phyloP scores from a whole-genome alignment of 805 yeast genomes.

The Saturnispora bothae region DNA sequence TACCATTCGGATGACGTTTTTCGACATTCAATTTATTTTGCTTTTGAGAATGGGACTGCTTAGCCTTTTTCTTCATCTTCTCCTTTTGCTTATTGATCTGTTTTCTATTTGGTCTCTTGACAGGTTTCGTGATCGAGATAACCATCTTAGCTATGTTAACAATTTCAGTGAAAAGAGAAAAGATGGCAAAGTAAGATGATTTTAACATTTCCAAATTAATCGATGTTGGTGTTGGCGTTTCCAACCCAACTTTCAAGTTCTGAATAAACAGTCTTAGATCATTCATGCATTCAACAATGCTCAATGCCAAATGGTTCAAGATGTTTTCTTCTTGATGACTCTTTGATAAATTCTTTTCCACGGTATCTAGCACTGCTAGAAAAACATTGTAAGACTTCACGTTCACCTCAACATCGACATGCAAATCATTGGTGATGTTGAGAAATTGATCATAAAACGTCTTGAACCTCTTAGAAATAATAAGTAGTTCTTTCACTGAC shows the following conservation, averaged over 20 bases:
- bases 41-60: too few species aligned
- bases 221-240: not conserved
- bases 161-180: constrained; percentile 23
- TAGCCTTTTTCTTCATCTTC: not conserved
- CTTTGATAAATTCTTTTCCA: constrained; percentile 13
- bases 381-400: constrained; percentile 14
- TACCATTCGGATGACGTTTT: too few species aligned
- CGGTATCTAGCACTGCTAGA: constrained; percentile 14
- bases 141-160: constrained; percentile 18
- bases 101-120: not conserved
- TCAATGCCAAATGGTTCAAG: constrained; percentile 13
- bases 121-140: constrained; percentile 14
- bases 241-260: constrained; percentile 11
- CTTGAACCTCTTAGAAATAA: constrained; percentile 17
- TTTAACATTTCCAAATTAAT: constrained; percentile 15
- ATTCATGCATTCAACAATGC: constrained; percentile 15
- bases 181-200: constrained; percentile 20
- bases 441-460: constrained; percentile 17
- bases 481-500: constrained; percentile 12
- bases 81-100: not conserved
- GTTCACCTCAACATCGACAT: constrained; percentile 11
- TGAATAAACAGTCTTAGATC: constrained; percentile 17
- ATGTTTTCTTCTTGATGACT: constrained; percentile 11
- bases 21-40: too few species aligned
- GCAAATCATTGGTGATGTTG: constrained; percentile 12